Evolutionary conservation across 2,329 filamentous ascomycete genomes (phyloP).

Genomic region (Scedosporium dehoogii): DNA sequence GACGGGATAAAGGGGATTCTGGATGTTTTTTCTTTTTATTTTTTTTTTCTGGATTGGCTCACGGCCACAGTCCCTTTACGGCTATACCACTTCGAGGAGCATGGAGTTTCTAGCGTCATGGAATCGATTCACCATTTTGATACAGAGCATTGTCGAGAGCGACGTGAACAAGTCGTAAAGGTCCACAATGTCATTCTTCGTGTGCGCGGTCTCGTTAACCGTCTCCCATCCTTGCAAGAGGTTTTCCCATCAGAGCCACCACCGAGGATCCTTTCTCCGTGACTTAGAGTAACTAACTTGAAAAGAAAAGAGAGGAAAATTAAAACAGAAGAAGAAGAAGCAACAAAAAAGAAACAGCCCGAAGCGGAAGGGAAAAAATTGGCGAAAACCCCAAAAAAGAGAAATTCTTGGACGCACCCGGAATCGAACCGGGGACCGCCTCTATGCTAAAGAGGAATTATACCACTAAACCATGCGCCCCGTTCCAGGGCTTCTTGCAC

Average conservation of each 20-base stretch:
- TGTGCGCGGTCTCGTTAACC: background rate
- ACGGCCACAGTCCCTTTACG: background rate
- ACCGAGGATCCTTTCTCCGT: background rate
- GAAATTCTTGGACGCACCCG: background rate
- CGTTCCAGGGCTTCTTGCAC: background rate
- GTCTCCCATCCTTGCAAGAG: too few species aligned
- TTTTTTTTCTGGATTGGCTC: background rate
- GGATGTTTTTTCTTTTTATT: background rate
- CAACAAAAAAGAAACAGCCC: too few species aligned
- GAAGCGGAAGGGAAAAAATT: too few species aligned
- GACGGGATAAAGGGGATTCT: background rate
- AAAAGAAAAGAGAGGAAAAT: too few species aligned
- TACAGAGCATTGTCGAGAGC: background rate
- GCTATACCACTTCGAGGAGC: background rate
- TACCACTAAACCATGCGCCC: conserved; percentile 5
- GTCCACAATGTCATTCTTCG: background rate
- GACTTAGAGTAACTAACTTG: too few species aligned
- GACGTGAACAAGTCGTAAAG: too few species aligned
- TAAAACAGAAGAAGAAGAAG: too few species aligned
- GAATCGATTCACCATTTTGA: background rate
- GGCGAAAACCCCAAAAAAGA: conserved; percentile 1
- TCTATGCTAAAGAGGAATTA: conserved; percentile 5
- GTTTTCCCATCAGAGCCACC: background rate
- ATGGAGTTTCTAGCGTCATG: background rate
- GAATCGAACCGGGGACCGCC: conserved; percentile 3